Conservation (phyloP, 768 basidiomycete genomes). For the Boletus edulis region DNA sequence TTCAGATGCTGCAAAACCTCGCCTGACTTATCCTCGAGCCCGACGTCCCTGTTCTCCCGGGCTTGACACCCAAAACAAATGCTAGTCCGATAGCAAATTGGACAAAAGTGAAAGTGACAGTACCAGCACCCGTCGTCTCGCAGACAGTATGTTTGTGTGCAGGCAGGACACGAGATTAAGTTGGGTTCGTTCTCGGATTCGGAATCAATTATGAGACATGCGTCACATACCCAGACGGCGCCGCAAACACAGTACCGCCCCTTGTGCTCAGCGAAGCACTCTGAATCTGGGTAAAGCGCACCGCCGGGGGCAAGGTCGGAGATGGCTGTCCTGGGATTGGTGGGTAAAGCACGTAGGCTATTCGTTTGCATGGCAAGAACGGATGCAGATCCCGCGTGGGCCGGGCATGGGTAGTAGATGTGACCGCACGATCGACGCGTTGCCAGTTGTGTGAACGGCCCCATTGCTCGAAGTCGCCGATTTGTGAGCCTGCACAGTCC, state of each 20-base stretch:
- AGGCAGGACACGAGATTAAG: background rate
- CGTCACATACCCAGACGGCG: background rate
- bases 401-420: no score
- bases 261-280: background rate
- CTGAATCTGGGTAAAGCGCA: background rate
- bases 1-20: background rate
- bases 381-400: no score
- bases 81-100: background rate
- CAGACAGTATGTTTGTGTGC: background rate
- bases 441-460: no score
- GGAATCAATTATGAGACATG: background rate
- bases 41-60: background rate
- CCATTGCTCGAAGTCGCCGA: no score
- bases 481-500: no score
- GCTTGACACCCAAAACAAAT: background rate
- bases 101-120: background rate
- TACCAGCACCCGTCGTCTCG: background rate
- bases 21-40: background rate
- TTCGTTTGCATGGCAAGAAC: no score
- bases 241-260: background rate
- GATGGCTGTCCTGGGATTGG: background rate
- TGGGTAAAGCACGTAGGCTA: no score
- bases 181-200: no score
- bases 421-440: no score
- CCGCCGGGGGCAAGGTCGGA: background rate